phyloP scores from a whole-genome alignment of 768 basidiomycete species.

The Hemileccinum impolitum region DNA sequence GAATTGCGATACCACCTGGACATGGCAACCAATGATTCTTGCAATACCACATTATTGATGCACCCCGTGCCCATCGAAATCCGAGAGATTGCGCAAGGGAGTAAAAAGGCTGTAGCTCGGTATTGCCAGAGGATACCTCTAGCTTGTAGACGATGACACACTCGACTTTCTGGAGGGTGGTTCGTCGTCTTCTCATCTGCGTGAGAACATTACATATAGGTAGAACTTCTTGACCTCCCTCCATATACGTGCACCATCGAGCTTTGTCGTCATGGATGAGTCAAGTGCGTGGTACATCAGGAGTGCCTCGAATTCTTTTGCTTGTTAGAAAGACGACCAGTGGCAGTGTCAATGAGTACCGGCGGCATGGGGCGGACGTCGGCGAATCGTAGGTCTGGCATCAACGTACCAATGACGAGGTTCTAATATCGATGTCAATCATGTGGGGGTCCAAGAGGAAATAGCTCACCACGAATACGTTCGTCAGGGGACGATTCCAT shows the following conservation, averaged over 20 bases:
- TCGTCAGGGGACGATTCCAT: no score
- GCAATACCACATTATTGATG: slow-evolving; percentile 1
- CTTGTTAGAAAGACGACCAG: not conserved
- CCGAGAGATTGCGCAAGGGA: not conserved
- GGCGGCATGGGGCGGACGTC: not conserved
- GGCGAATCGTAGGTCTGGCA: no score
- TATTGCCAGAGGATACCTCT: not conserved
- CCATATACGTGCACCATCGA: not conserved
- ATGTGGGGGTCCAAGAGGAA: no score
- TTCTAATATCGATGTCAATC: no score
- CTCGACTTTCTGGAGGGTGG: not conserved
- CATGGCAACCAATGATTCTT: slow-evolving; percentile 15
- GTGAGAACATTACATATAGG: slow-evolving; percentile 3
- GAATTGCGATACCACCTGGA: slow-evolving; percentile 9
- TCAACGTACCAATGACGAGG: no score
- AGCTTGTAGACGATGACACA: slow-evolving; percentile 5
- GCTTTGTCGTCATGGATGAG: not conserved
- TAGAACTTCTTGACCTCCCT: not conserved
- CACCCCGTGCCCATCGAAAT: slow-evolving; percentile 14
- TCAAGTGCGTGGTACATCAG: not conserved
- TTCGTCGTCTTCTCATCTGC: not conserved
- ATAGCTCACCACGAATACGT: no score
- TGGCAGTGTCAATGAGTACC: slow-evolving; percentile 1
- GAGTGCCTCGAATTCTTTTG: not conserved
- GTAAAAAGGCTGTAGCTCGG: slow-evolving; percentile 11